phyloP scores from a whole-genome alignment of 1,284 basidiomycete genomes.

The Trichosporon asahii region DNA sequence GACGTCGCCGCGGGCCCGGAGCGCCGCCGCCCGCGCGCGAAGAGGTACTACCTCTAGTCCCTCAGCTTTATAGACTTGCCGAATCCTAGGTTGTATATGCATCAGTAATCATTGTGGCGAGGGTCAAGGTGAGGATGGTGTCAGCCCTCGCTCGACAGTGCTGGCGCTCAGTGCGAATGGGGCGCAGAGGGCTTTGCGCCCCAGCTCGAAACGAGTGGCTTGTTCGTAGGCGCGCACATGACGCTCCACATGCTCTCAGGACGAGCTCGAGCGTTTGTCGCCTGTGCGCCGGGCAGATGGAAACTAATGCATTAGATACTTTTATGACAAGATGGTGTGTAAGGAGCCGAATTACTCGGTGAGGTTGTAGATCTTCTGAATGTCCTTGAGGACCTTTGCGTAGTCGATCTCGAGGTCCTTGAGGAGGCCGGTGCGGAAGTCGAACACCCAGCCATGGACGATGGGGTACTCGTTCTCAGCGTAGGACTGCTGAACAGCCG shows the following conservation, averaged over 20 bases:
- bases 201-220: too few relatives aligned
- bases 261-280: too few relatives aligned
- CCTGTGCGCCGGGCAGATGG: not conserved
- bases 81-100: slow-evolving; percentile 2
- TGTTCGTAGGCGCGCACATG: too few relatives aligned
- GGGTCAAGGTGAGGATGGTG: too few relatives aligned
- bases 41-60: slow-evolving; percentile 19
- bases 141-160: too few relatives aligned
- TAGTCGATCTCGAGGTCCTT: slow-evolving; percentile 27
- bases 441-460: slow-evolving; percentile 27
- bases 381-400: slow-evolving; percentile 15
- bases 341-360: not conserved
- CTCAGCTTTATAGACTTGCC: not conserved
- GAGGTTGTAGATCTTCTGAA: slow-evolving; percentile 29
- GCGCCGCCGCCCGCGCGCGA: slow-evolving; percentile 13
- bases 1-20: slow-evolving; percentile 32
- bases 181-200: too few relatives aligned
- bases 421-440: slow-evolving; percentile 23
- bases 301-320: not conserved
- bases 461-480: slow-evolving; percentile 21
- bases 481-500: slow-evolving; percentile 22
- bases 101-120: not conserved
- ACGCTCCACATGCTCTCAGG: too few relatives aligned
- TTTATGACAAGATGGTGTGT: not conserved
- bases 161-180: too few relatives aligned